Evolutionary conservation across 1,284 basidiomycete species (phyloP), one percentile per base, ranked within the genome.

Genomic region (Sphaerobolus stellatus): DNA sequence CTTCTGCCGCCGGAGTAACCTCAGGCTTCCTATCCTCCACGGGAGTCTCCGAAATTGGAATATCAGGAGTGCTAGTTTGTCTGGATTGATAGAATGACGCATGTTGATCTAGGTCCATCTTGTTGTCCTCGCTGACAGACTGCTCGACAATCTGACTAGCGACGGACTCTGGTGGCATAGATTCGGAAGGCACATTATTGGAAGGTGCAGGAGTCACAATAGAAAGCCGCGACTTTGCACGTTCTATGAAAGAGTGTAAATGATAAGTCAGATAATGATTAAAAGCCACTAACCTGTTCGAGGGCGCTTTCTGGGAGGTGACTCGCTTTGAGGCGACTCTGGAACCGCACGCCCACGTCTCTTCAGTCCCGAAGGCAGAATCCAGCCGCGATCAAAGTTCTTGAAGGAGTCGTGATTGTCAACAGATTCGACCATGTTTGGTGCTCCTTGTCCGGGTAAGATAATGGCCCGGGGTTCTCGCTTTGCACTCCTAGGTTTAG

Each of bases 371-470:
- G 83, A 75, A 8, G 92, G 90, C 16, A 96, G 71, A 16, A 96
- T 92, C 94, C 94, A 97, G 2, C 94, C 94, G 20, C 78, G 74
- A 60, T 97, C 86, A 72, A 96, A 97, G 71, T 87, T 74, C 65
- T 76, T 82, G 77, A 96, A 97, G 34, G 88, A 88, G 53, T 83
- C 82, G 59, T 81, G 78, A 44, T 79, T 77, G 63, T 87, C 88
- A 22, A 97, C 83, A 38, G 84, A 75, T 6, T 85, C 77, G 3
- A 92, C 85, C 58, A 79, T 52, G 66, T 66, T 18, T 74, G 75
- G n/a, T 81, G 78, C 8, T 59, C 72, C 62, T 34, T 71, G 73
- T 16, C 70, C 68, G 2, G 66, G 62, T 22, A 69, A 59, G 3
- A 64, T 57, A 31, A 67, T 59, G n/a, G n/a, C n/a, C n/a, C n/a